Evolutionary conservation across 1,284 basidiomycete species (phyloP), one percentile per base, ranked within the genome.

Genomic region (Cystobasidium pallidum): DNA sequence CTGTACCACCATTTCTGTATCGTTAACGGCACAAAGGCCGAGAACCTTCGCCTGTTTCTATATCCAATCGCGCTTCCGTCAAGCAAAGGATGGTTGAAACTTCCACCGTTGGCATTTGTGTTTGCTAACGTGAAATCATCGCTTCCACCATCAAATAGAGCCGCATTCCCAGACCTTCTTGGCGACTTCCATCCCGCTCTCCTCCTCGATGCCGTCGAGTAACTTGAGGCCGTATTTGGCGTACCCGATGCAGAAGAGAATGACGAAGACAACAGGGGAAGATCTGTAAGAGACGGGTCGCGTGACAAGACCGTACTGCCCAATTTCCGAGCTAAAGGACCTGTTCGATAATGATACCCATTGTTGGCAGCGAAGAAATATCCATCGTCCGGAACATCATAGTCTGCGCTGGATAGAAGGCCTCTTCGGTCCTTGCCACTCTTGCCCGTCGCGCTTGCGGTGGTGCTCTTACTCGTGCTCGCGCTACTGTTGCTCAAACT

Each of bases 1-100:
- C 83, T 83, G 73, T 63, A 43, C 68, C 68, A 71, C 41, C 54
- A 52, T 71, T 71, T 71, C 19, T 59, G 47, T 26, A 64, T 49
- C 1, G 59, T 28, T n/a, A 71, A 28, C 11, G 68, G 68, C 21
- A 71, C 49, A 26, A 71, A 71, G 26, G 54, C 54, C 4, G 59
- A 63, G 28, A 71, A 54, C 10, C 61, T 30, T 17, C 61, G 21
- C 30, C 61, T 45, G 45, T 41, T 62, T 30, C 68, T 59, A n/a
- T 52, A 62, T n/a, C 36, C 26, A 26, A 54, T 49, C 34, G 62
- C 58, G 45, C 58, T 61, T 24, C 58, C 58, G 26, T 61, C 58
- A 26, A 61, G 34, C 26, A 61, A 43, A 26, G 58, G 58, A 26
- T 61, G 19, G 26, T 61, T 61, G 39, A 61, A 61, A 13, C 26